These are phyloP conservation scores for Ustilago loliicola DNA, from an alignment of 1,284 basidiomycete genomes.

Conservation along the genomic window DNA sequence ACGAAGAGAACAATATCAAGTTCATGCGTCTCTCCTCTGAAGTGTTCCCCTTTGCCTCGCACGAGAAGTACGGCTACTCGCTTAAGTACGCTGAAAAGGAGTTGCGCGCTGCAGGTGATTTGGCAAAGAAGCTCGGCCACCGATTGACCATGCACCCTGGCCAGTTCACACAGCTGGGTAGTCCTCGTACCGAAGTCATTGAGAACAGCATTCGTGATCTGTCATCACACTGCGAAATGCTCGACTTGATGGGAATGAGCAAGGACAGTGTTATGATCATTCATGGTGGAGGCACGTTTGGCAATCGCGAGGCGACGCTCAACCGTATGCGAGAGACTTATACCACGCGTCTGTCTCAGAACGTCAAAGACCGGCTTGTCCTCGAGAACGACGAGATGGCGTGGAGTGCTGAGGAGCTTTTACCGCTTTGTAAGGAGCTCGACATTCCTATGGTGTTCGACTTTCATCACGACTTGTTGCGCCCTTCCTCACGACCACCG, in stretches of 20 bases:
- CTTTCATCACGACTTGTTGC: conserved; percentile 70
- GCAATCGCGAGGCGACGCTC: conserved; percentile 81
- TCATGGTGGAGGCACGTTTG: conserved; percentile 79
- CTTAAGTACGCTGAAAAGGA: conserved; percentile 78
- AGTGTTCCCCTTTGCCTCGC: conserved; percentile 91
- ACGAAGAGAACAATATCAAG: conserved; percentile 63
- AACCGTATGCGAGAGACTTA: conserved; percentile 82
- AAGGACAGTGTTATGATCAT: conserved; percentile 84
- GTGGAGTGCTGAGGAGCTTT: conserved; percentile 86
- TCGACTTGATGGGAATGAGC: conserved; percentile 84
- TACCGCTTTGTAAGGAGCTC: conserved; percentile 85
- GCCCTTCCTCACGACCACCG: conserved; percentile 57
- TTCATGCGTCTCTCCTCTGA: conserved; percentile 73
- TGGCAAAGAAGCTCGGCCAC: conserved; percentile 83
- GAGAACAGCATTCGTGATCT: conserved; percentile 83
- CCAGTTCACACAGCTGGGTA: conserved; percentile 83
- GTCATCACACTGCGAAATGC: conserved; percentile 85
- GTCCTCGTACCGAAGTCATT: conserved; percentile 80
- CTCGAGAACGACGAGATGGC: conserved; percentile 94
- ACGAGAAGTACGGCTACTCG: conserved; percentile 82
- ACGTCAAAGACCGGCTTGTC: conserved; percentile 81
- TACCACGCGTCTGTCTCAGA: conserved; percentile 75
- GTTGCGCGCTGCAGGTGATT: conserved; percentile 76
- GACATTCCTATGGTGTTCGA: conserved; percentile 77
- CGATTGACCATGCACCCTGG: conserved; percentile 89